phyloP scores from a whole-genome alignment of 805 yeast genomes.

The Candida sonorensis region DNA sequence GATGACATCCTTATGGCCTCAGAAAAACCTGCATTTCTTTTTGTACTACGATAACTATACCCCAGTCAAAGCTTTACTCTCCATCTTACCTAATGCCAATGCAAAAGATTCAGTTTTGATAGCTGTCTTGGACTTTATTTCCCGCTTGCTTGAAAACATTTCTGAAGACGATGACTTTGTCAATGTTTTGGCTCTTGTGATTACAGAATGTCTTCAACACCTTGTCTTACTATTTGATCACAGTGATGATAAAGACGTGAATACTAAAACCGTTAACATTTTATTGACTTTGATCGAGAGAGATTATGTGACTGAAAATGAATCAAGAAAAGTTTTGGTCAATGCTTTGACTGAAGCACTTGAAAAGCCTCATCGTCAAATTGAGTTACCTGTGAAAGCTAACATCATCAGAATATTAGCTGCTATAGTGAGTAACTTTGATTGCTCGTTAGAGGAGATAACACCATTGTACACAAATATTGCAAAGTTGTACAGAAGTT shows the following conservation, averaged over 20 bases:
- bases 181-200: constrained; percentile 46
- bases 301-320: constrained; percentile 49
- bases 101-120: constrained; percentile 63
- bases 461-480: constrained; percentile 23
- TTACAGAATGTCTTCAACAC: constrained; percentile 46
- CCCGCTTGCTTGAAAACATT: constrained; percentile 36
- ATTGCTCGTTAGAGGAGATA: constrained; percentile 47
- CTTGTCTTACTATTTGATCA: constrained; percentile 44
- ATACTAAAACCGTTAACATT: constrained; percentile 44
- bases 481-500: constrained; percentile 45
- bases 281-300: constrained; percentile 48
- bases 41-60: constrained; percentile 49
- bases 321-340: constrained; percentile 46
- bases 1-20: constrained; percentile 51
- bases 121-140: constrained; percentile 48
- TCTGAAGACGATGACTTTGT: constrained; percentile 37
- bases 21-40: constrained; percentile 40
- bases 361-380: constrained; percentile 46
- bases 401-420: constrained; percentile 53
- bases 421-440: constrained; percentile 44
- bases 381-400: constrained; percentile 46
- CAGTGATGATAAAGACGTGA: constrained; percentile 37
- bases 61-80: constrained; percentile 49
- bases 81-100: constrained; percentile 42
- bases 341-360: constrained; percentile 53